Conservation (phyloP, 345 rosid genomes). For the Dimocarpus longan region DNA sequence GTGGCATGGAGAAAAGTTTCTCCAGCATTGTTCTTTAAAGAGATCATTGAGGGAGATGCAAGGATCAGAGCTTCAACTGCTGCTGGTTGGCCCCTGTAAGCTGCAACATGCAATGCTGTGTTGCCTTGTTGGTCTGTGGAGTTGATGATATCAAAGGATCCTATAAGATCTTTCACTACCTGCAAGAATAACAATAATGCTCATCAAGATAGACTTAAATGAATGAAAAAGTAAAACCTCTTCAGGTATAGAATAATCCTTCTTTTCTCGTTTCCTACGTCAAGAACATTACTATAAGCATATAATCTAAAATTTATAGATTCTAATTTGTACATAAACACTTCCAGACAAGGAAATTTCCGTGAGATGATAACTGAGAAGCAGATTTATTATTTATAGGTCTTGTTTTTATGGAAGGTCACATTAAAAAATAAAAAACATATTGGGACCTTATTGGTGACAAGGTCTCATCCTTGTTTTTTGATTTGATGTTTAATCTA, state of each 20-base stretch:
- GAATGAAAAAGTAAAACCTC: neutral
- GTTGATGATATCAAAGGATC: slow-evolving; percentile 48
- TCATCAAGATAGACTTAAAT: neutral
- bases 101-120: slow-evolving; percentile 75
- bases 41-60: slow-evolving; percentile 54
- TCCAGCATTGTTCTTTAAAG: slow-evolving; percentile 60
- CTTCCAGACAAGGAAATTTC: neutral
- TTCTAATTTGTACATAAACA: neutral
- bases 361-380: neutral
- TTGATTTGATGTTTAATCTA: neutral
- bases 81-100: slow-evolving; percentile 70
- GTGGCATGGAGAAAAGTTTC: slow-evolving; percentile 81
- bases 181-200: slow-evolving; percentile 24
- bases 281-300: neutral
- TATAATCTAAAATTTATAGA: neutral
- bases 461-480: neutral
- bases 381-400: neutral
- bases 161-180: slow-evolving; percentile 66
- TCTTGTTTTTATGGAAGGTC: neutral
- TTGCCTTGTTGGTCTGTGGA: slow-evolving; percentile 65
- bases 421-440: neutral
- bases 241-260: neutral
- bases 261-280: neutral
- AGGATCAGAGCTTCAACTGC: slow-evolving; percentile 58
- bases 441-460: neutral